phyloP scores from a whole-genome alignment of 2,329 filamentous ascomycete species.

The Fusarium dlaminii region DNA sequence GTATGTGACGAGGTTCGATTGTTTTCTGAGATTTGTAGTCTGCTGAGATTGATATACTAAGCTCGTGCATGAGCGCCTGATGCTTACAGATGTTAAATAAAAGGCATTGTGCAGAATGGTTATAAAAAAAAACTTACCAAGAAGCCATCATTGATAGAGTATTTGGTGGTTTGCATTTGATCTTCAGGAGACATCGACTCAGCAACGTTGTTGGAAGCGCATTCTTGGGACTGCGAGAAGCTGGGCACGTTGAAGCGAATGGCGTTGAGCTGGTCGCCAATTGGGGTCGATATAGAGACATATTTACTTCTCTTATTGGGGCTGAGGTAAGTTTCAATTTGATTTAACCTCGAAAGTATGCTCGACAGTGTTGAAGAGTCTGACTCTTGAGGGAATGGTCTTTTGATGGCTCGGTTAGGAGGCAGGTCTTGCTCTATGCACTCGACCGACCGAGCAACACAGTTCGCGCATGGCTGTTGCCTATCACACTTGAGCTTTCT shows the following conservation, averaged over 20 bases:
- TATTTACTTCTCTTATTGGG: accelerated
- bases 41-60: background rate
- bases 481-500: background rate
- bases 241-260: background rate
- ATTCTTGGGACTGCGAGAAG: background rate
- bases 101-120: accelerated
- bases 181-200: background rate
- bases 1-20: background rate
- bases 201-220: too few relatives aligned
- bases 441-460: background rate
- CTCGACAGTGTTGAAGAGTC: background rate
- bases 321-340: background rate
- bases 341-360: background rate
- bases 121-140: background rate
- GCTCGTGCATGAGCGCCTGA: background rate
- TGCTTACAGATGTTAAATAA: accelerated
- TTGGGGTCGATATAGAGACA: background rate
- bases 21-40: background rate
- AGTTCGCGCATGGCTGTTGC: background rate
- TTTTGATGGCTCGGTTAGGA: background rate
- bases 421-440: background rate
- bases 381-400: background rate
- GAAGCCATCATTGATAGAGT: background rate
- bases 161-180: background rate
- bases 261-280: background rate